A percentile compares a stretch with the other conserved stretches of the same genome.
phyloP scores from a whole-genome alignment of 208 protist genomes.

The Trypanosoma theileri region DNA sequence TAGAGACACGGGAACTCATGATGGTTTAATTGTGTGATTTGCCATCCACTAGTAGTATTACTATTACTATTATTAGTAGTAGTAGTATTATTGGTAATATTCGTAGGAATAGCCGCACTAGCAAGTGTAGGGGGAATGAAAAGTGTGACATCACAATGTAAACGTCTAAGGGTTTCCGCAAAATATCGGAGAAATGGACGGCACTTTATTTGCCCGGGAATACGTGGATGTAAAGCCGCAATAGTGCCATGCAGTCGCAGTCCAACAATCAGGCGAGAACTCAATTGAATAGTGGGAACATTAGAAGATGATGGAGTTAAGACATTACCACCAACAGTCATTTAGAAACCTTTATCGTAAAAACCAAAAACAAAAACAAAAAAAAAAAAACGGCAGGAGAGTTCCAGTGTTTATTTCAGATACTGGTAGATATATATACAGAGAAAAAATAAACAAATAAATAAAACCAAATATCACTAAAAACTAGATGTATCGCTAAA shows the following conservation, averaged over 20 bases:
- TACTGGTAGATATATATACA: neutral
- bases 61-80: conserved; percentile 5
- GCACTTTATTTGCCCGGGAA: conserved; percentile 39
- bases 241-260: conserved; percentile 74
- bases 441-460: neutral
- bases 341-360: no score
- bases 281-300: conserved; percentile 25
- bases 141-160: conserved; percentile 70
- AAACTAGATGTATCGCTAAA: neutral
- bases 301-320: conserved; percentile 13
- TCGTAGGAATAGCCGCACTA: neutral
- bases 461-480: neutral
- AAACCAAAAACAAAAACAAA: no score
- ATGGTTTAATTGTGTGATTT: conserved; percentile 36
- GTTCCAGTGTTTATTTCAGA: neutral
- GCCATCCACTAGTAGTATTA: conserved; percentile 19
- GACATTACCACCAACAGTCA: conserved; percentile 8
- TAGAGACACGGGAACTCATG: conserved; percentile 57
- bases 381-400: no score
- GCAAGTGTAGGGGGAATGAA: conserved; percentile 32
- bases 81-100: neutral
- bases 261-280: conserved; percentile 53
- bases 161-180: conserved; percentile 49
- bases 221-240: conserved; percentile 40
- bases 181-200: conserved; percentile 77